These are phyloP conservation scores for Alternaria brassicicola DNA, from an alignment of 2,329 filamentous ascomycete genomes.

Conservation along the genomic window DNA sequence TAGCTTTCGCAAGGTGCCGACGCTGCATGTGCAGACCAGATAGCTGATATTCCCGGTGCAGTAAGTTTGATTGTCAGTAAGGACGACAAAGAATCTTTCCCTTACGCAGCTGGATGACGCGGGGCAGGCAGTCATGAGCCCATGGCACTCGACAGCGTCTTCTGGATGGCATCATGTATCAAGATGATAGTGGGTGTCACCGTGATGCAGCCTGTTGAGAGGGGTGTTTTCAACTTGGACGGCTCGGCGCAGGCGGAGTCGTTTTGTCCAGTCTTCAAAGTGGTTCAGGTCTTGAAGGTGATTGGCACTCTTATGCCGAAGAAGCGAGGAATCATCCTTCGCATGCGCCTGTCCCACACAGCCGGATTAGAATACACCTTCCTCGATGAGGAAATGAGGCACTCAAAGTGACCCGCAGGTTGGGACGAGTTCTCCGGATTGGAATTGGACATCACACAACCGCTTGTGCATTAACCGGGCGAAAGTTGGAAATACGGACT, in stretches of 20 bases:
- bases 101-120: background rate
- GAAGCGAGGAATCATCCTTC: background rate
- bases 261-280: background rate
- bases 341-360: constrained; percentile 2
- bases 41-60: background rate
- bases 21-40: background rate
- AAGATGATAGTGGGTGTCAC: background rate
- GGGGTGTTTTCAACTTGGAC: background rate
- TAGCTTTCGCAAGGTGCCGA: background rate
- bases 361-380: constrained; percentile 6
- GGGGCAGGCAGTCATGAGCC: background rate
- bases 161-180: constrained; percentile 2
- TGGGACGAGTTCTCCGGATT: background rate
- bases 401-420: background rate
- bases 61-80: background rate
- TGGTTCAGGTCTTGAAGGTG: background rate
- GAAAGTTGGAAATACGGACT: background rate
- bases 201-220: background rate
- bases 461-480: background rate
- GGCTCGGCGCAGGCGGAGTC: background rate
- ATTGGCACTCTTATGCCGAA: constrained; percentile 3
- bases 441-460: background rate
- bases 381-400: background rate
- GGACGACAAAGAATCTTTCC: constrained; percentile 2
- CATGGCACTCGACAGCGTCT: constrained; percentile 1